These are phyloP conservation scores for Sicyos edulis DNA, from an alignment of 306 rosid species.

Conservation along the genomic window DNA sequence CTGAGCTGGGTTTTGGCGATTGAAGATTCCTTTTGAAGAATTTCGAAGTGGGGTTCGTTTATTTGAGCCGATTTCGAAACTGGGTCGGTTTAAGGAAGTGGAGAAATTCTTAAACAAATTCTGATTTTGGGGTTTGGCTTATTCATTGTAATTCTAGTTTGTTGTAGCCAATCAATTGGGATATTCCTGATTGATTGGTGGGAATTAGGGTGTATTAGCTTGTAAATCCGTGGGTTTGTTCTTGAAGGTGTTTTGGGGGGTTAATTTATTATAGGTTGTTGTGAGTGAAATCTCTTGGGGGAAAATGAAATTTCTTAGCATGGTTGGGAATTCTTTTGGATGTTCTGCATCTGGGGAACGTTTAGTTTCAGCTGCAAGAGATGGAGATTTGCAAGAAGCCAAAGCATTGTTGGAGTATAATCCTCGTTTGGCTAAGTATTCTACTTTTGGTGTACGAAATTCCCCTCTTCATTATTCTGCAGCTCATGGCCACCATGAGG, in stretches of 20 bases:
- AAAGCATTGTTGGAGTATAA: slow-evolving; percentile 87
- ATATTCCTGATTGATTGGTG: slow-evolving; percentile 9
- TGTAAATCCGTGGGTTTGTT: neutral
- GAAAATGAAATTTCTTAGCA: slow-evolving; percentile 63
- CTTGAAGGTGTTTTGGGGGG: slow-evolving; percentile 11
- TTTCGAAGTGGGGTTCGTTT: neutral
- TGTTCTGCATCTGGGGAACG: slow-evolving; percentile 99
- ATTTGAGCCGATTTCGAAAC: neutral
- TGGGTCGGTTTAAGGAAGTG: slow-evolving; percentile 8
- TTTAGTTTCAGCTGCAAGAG: slow-evolving; percentile 96
- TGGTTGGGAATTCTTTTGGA: slow-evolving; percentile 93
- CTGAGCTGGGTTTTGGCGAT: slow-evolving; percentile 9
- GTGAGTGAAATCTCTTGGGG: neutral
- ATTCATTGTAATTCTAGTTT: neutral
- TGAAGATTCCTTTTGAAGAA: neutral
- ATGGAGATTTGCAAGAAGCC: slow-evolving; percentile 96
- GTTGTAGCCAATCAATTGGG: neutral
- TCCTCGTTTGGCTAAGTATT: slow-evolving; percentile 89
- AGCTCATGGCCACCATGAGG: slow-evolving; percentile 99
- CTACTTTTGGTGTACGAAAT: slow-evolving; percentile 92
- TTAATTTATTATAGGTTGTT: too few species aligned
- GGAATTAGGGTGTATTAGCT: slow-evolving; percentile 11
- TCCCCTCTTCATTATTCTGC: slow-evolving; percentile 97
- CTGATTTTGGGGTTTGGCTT: neutral
- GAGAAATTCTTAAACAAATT: slow-evolving; percentile 4